phyloP scores from a whole-genome alignment of 2,329 filamentous ascomycete genomes.

The Calonectria pauciramosa region DNA sequence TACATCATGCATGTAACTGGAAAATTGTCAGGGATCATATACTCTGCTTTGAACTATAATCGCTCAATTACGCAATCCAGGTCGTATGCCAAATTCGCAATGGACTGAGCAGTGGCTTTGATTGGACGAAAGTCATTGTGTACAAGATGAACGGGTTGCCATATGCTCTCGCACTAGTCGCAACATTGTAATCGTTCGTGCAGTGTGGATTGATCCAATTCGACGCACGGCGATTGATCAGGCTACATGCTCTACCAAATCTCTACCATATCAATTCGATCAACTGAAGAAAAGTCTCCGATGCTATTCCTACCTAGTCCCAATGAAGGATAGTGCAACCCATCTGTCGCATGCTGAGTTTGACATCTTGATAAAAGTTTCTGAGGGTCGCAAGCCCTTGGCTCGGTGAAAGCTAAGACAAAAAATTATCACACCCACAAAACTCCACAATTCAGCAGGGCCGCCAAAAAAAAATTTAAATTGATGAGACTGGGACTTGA shows the following conservation, averaged over 20 bases:
- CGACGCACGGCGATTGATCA: background rate
- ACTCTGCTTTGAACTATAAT: background rate
- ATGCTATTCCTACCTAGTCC: background rate
- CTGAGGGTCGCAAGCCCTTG: background rate
- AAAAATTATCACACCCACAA: background rate
- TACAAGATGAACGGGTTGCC: background rate
- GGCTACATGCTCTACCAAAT: background rate
- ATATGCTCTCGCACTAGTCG: too few relatives aligned
- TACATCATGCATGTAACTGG: background rate
- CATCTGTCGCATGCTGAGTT: background rate
- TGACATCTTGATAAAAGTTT: background rate
- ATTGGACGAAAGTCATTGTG: background rate
- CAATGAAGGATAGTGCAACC: background rate
- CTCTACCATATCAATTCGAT: background rate
- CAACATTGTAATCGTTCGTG: too few relatives aligned
- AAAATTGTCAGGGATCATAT: background rate
- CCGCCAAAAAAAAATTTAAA: background rate
- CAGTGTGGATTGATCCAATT: too few relatives aligned
- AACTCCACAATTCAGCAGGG: background rate
- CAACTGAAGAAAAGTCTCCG: background rate
- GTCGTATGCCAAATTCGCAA: background rate
- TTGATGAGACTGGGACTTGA: constrained; percentile 6
- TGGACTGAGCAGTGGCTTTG: background rate
- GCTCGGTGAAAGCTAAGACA: background rate
- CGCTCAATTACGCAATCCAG: background rate